Evolutionary conservation across 164 flowering plant species (phyloP).

Genomic region (Liquidambar formosana): DNA sequence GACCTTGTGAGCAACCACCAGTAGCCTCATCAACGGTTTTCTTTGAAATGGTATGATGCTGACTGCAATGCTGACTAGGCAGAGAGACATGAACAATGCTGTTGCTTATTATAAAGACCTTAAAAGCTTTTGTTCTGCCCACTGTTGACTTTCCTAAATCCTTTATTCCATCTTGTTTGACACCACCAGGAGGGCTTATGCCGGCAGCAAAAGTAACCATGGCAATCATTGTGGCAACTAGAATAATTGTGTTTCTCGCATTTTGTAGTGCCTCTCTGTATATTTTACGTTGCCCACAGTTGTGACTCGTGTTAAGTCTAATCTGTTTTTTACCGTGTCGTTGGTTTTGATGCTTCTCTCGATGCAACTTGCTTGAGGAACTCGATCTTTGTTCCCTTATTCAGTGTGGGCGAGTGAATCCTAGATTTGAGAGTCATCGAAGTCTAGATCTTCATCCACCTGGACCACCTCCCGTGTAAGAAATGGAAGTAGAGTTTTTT

Average conservation of each 20-base stretch:
- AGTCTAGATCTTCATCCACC: too few relatives aligned
- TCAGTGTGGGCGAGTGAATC: background rate
- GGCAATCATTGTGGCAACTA: conserved; percentile 29
- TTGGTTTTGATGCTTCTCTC: too few relatives aligned
- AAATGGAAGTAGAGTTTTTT: too few relatives aligned
- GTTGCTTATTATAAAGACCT: conserved; percentile 29
- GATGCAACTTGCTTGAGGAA: too few relatives aligned
- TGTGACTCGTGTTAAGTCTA: too few relatives aligned
- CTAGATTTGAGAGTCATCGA: too few relatives aligned
- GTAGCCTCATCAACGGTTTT: too few relatives aligned
- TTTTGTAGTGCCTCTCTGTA: conserved; percentile 24
- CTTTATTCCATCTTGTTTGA: conserved; percentile 24
- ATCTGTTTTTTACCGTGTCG: too few relatives aligned
- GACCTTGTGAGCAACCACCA: too few relatives aligned
- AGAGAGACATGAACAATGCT: conserved; percentile 27
- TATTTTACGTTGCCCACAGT: background rate
- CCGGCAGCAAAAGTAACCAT: conserved; percentile 33
- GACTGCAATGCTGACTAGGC: background rate
- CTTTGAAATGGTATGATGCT: too few relatives aligned
- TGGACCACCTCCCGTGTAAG: too few relatives aligned
- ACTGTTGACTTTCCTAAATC: conserved; percentile 11
- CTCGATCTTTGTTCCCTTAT: background rate
- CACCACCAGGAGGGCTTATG: conserved; percentile 34
- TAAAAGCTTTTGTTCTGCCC: conserved; percentile 21
- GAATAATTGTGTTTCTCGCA: conserved; percentile 27